Base-by-base conservation (phyloP, 352 stramenopile genomes). In the Plasmopara halstedii region DNA sequence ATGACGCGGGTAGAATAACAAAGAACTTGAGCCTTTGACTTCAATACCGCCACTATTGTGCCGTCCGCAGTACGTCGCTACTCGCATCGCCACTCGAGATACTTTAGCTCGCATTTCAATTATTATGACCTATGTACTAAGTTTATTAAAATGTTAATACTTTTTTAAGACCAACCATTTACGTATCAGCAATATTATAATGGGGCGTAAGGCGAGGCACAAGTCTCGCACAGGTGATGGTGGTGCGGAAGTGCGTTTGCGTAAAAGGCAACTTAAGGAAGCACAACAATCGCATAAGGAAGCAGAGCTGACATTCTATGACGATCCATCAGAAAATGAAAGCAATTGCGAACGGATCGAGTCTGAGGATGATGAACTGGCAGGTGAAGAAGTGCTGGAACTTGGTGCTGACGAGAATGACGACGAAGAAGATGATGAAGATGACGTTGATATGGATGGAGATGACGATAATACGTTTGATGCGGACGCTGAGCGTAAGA, bases 291-390 rank as follows among this genome's bases (percentile, higher is more conserved):
- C 53, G 15, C 63, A 88, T 41, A 70, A 88, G 45, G 34, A 70
- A 2, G 73, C 73, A 31, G 78, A 93, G 67, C 62, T 93, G n/a
- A 69, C 74, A 50, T 90, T 93, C 65, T 87, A 76, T 42, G 81
- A 90, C 52, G 76, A 93, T 33, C 81, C 81, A 43, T 93, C 81
- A 2, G 77, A 85, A 31, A 68, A 85, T 51, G 77, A 92, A 22
- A 67, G 71, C 49, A 62, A 68, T 42, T 73, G 58, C 35, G 73
- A 85, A 33, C 63, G 67, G 26, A 58, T 62, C 2, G 67, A 67
- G 56, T 86, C 72, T 2, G 78, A 87, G 36, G 69, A 80, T 21
- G 70, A 86, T 26, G 68, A 70, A 40, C 60, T 67, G 36, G 62
- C 70, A 29, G 81, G 71, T 13, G 50, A 90, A 43, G 73, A 88